Evolutionary conservation across 148 eudicot species (phyloP), one percentile per base, ranked within the genome.

Genomic region (Rhododendron williamsianum): DNA sequence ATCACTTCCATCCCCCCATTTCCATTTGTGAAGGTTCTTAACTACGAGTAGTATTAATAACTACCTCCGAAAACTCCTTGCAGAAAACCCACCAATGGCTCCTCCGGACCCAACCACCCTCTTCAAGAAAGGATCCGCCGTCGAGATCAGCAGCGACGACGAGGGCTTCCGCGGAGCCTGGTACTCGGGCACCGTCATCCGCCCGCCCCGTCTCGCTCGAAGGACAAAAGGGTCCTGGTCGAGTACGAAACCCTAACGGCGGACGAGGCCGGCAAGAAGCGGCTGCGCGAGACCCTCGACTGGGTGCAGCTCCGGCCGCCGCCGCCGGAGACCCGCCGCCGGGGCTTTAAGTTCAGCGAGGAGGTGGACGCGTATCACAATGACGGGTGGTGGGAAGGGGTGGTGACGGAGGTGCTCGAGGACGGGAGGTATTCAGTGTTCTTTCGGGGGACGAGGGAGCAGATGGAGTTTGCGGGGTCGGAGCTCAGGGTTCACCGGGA

Each of bases 311-410:
- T 96, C 56, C 87, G 99, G 87, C 99, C 99, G 9, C 91, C 98
- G 11, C 95, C 95, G 0, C 86, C 89, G 9, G 97, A 94, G 83
- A 16, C 4, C 30, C 48, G 23, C 81, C 84, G 88, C 81, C 86
- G 88, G 86, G 19, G 78, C 0, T 95, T 92, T 69, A 52, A 84
- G 48, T 65, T 92, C 83, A 90, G 91, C 78, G 98, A 93, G 13
- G 98, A 94, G 60, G 98, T 96, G 82, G 95, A 96, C 83, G 98
- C 93, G 21, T 93, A 65, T 58, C 83, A 88, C 82, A 89, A 89
- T 41, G 98, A 96, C 54, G 98, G 96, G 5, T 96, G 98, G 98
- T 96, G 98, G 98, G 98, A 94, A 84, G 98, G 98, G 81, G 90
- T 93, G 23, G 72, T 96, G 49, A 96, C 96, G 12, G 88, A 88